Base-by-base conservation (phyloP, 78 protist species). In the Dictyostelium purpureum region DNA sequence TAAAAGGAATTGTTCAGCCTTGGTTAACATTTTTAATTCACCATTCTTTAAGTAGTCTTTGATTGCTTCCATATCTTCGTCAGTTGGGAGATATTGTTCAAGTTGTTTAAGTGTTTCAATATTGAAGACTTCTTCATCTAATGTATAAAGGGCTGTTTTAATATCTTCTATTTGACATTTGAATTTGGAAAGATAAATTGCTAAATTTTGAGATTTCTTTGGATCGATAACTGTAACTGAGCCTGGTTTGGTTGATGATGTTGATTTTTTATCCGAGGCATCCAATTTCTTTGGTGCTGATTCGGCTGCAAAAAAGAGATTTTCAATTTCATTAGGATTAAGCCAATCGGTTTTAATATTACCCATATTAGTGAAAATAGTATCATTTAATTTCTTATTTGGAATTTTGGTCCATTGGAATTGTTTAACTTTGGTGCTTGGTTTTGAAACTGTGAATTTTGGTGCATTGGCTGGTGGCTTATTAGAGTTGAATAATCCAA, bases 351-450 rank as follows among this genome's bases (percentile, higher is more conserved):
- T 74, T 59, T 87, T 81, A 19, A 88, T 65, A 42, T 56, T 61
- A 37, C 80, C 89, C 0, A 88, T 26, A 7, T 70, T 77, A 1
- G 67, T 42, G 54, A 75, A 88, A 2, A 94, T 88, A 19, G 96
- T 94, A 14, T 77, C 79, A 10, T 66, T 56, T 0, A 94, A 24
- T 49, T 88, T 94, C 24, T 79, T 66, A 38, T 78, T 79, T 37
- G 89, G 88, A 14, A 94, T 78, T 81, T 94, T 94, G 0, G 89
- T 81, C 96, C 96, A 94, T 54, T 94, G 79, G 43, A 94, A 45
- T 51, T 88, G 87, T 47, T 94, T 94, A 83, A 88, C 88, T 51
- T 83, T 83, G 6, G 31, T 49, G 0, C 79, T 14, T 63, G 96
- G 96, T 88, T 94, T 94, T 2, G 80, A 61, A 19, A 76, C 24